These are phyloP conservation scores for Rhodofomes roseus DNA, from an alignment of 1,284 basidiomycete species.

Conservation along the genomic window DNA sequence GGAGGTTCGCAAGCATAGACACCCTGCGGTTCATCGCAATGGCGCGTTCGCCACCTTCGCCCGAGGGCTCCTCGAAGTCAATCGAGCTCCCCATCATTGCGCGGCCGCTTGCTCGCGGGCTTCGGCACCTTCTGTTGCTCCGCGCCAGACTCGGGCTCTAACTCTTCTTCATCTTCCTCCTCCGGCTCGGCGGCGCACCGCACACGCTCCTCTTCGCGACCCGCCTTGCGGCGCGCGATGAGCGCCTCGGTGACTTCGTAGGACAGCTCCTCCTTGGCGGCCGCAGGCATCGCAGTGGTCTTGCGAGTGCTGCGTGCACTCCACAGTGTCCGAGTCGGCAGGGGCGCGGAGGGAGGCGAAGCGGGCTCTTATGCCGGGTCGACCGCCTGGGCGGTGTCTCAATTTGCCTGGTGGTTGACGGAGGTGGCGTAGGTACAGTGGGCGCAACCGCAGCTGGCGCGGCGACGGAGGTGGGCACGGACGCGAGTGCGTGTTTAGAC, in stretches of 20 bases:
- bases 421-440: slow-evolving; percentile 17
- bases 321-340: slow-evolving; percentile 36
- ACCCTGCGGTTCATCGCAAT: slow-evolving; percentile 66
- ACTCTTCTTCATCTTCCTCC: slow-evolving; percentile 27
- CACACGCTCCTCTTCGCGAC: slow-evolving; percentile 34
- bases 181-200: slow-evolving; percentile 23
- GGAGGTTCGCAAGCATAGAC: slow-evolving; percentile 42
- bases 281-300: slow-evolving; percentile 40
- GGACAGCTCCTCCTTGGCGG: slow-evolving; percentile 55
- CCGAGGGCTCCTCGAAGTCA: slow-evolving; percentile 52
- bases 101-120: slow-evolving; percentile 37
- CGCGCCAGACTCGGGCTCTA: background rate
- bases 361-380: slow-evolving; percentile 49
- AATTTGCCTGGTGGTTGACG: slow-evolving; percentile 23
- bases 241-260: slow-evolving; percentile 63
- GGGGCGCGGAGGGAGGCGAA: slow-evolving; percentile 17
- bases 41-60: slow-evolving; percentile 48
- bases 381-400: slow-evolving; percentile 40
- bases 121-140: slow-evolving; percentile 10
- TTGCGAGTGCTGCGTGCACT: slow-evolving; percentile 33
- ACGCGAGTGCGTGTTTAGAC: too few species aligned
- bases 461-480: slow-evolving; percentile 26
- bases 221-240: slow-evolving; percentile 61
- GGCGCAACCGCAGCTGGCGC: slow-evolving; percentile 8
- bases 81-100: slow-evolving; percentile 57